phyloP scores from a whole-genome alignment of 768 basidiomycete genomes.

The Trametes cingulata region DNA sequence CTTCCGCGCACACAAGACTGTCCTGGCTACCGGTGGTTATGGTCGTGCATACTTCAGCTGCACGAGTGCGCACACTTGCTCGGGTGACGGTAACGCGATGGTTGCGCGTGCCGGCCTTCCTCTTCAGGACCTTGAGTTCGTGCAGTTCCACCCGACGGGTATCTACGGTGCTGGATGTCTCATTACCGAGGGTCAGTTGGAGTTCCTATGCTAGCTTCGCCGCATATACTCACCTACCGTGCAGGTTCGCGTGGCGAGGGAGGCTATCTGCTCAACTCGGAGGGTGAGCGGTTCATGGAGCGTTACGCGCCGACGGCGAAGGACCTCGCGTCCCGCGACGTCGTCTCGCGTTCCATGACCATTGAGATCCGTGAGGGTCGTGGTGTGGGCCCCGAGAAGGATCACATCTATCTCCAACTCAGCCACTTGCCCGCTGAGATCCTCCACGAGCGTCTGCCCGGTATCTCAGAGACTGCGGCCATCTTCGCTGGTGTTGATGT shows the following conservation, averaged over 20 bases:
- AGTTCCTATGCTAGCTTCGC: not conserved
- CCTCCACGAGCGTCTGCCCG: slow-evolving; percentile 94
- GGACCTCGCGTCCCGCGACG: slow-evolving; percentile 98
- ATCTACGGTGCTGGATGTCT: slow-evolving; percentile 99
- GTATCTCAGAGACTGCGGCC: slow-evolving; percentile 99
- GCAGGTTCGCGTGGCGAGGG: slow-evolving; percentile 98
- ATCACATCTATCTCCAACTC: slow-evolving; percentile 95
- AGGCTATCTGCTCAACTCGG: slow-evolving; percentile 96
- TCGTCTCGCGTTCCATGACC: slow-evolving; percentile 99
- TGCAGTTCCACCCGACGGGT: slow-evolving; percentile 99
- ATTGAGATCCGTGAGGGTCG: slow-evolving; percentile 98
- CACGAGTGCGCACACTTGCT: slow-evolving; percentile 98
- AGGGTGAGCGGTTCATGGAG: slow-evolving; percentile 99
- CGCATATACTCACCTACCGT: slow-evolving; percentile 3
- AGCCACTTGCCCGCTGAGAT: slow-evolving; percentile 96
- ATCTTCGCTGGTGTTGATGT: slow-evolving; percentile 99
- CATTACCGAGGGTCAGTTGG: slow-evolving; percentile 85
- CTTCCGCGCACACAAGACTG: slow-evolving; percentile 98
- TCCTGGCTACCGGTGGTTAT: slow-evolving; percentile 97
- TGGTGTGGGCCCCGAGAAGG: slow-evolving; percentile 97
- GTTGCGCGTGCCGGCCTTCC: slow-evolving; percentile 95
- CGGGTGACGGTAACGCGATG: slow-evolving; percentile 99
- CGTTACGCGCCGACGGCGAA: slow-evolving; percentile 99
- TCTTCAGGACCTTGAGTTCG: slow-evolving; percentile 96
- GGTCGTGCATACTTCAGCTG: slow-evolving; percentile 98